Conservation (phyloP, 257 asterid species). For the Scutellaria barbata region DNA sequence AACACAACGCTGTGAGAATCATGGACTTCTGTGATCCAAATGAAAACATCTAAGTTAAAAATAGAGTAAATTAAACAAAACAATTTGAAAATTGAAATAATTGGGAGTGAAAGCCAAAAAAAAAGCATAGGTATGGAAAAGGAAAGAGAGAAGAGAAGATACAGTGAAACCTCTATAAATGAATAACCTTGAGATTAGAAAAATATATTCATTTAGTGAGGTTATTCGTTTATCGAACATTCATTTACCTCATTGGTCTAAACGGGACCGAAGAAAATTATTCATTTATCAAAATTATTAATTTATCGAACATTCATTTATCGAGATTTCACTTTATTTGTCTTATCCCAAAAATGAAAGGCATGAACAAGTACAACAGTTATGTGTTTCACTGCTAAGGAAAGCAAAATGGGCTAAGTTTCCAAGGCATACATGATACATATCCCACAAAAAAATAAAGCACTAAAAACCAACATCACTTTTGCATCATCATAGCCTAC, state of each 20-base stretch:
- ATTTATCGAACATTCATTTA: too few relatives aligned
- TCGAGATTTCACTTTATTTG: too few relatives aligned
- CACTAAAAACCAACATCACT: conserved; percentile 32
- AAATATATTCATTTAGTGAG: too few relatives aligned
- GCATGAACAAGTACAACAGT: conserved; percentile 18
- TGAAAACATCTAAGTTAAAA: background rate
- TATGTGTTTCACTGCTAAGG: conserved; percentile 29
- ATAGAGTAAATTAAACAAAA: background rate
- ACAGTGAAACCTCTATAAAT: too few relatives aligned
- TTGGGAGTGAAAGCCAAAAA: background rate
- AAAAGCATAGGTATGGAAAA: background rate
- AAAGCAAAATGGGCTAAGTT: conserved; percentile 27
- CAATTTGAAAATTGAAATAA: background rate
- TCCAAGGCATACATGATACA: conserved; percentile 23
- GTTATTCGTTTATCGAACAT: too few relatives aligned
- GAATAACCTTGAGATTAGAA: too few relatives aligned
- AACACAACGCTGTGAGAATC: too few relatives aligned
- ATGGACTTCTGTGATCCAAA: too few relatives aligned
- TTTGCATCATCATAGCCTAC: conserved; percentile 32
- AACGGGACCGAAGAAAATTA: too few relatives aligned
- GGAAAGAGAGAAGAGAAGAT: background rate
- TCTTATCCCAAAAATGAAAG: conserved; percentile 15
- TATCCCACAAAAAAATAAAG: conserved; percentile 34
- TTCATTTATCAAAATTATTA: too few relatives aligned
- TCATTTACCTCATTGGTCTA: too few relatives aligned